These are phyloP conservation scores for Cicer yamashitae DNA, from an alignment of 306 rosid species.

Conservation along the genomic window DNA sequence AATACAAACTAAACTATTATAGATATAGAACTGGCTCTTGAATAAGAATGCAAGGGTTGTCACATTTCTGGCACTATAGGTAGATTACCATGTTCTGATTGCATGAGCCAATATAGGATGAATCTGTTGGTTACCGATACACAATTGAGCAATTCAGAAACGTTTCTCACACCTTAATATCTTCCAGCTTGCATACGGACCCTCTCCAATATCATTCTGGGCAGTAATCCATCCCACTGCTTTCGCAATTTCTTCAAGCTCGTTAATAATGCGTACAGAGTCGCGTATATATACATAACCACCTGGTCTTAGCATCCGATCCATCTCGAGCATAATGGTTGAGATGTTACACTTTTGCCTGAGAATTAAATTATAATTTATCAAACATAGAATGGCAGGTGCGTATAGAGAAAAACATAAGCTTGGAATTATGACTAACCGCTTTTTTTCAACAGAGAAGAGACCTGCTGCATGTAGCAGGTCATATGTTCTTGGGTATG, in stretches of 20 bases:
- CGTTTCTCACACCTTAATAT: conserved; percentile 74
- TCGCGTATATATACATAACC: conserved; percentile 87
- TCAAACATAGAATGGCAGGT: conserved; percentile 7
- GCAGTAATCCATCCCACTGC: conserved; percentile 74
- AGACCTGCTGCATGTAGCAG: conserved; percentile 83
- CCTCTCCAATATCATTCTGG: conserved; percentile 75
- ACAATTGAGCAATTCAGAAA: conserved; percentile 14
- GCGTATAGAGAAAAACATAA: conserved; percentile 20
- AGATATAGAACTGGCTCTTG: conserved; percentile 10
- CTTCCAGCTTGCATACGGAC: conserved; percentile 85
- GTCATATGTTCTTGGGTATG: conserved; percentile 94
- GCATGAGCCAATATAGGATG: conserved; percentile 8
- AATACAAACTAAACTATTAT: neutral
- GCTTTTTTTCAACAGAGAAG: conserved; percentile 73
- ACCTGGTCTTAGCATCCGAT: conserved; percentile 82
- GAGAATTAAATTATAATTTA: conserved; percentile 22
- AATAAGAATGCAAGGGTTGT: conserved; percentile 40
- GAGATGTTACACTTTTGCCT: conserved; percentile 74
- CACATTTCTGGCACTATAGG: conserved; percentile 36
- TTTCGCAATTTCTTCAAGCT: conserved; percentile 65
- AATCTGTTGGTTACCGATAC: conserved; percentile 26
- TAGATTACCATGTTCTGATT: conserved; percentile 17
- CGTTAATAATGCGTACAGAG: conserved; percentile 56
- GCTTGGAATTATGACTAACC: conserved; percentile 50
- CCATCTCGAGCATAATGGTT: conserved; percentile 89